Conservation (phyloP, 768 basidiomycete species). For the Hirschioporus abietinus region DNA sequence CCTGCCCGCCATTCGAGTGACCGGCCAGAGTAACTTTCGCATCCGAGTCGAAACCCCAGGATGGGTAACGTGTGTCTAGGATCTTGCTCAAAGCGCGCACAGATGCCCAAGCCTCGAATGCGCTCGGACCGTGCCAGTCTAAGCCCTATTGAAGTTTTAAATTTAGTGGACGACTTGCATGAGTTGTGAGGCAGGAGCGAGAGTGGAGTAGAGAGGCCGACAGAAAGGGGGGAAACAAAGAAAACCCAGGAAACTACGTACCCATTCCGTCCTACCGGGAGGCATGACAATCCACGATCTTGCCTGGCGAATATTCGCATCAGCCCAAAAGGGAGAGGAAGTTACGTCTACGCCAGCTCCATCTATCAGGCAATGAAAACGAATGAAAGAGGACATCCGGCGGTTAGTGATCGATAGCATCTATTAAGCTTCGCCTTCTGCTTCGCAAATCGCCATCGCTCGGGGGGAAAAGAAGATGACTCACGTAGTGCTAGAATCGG, state of each 20-base stretch:
- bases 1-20: conserved; percentile 93
- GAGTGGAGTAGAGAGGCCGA: too few species aligned
- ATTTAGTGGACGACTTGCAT: too few species aligned
- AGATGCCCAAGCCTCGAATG: conserved; percentile 60
- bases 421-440: background rate
- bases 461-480: conserved; percentile 19
- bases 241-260: conserved; percentile 21
- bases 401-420: conserved; percentile 5
- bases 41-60: conserved; percentile 32
- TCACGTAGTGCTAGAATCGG: conserved; percentile 63
- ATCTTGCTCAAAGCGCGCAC: conserved; percentile 52
- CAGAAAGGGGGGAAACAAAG: background rate
- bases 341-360: conserved; percentile 83
- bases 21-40: conserved; percentile 67
- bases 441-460: background rate
- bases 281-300: conserved; percentile 77
- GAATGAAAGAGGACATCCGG: conserved; percentile 8
- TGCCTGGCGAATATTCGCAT: conserved; percentile 52
- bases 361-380: conserved; percentile 37
- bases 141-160: conserved; percentile 65
- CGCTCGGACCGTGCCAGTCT: conserved; percentile 89
- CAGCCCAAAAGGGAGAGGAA: conserved; percentile 49
- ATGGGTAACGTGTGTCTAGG: conserved; percentile 35
- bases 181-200: too few species aligned
- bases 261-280: conserved; percentile 83